Evolutionary conservation across 441 rosid genomes (phyloP).

Genomic region (Euphorbia schlechtendalii): DNA sequence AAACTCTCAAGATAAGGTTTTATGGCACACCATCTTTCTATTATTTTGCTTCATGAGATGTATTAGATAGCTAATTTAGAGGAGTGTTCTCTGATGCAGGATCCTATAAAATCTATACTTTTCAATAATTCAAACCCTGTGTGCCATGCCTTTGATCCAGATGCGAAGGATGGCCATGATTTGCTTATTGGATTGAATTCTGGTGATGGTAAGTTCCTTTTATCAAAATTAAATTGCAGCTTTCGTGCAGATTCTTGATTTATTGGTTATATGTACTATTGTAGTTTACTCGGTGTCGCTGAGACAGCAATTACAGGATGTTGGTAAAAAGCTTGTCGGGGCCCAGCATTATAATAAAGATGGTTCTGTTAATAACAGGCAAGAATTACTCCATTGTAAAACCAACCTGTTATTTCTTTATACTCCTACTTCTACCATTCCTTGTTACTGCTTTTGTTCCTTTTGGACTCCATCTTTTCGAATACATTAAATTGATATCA

Average conservation of each 20-base stretch:
- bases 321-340: slow-evolving; percentile 85
- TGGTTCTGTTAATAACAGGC: slow-evolving; percentile 88
- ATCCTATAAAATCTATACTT: slow-evolving; percentile 91
- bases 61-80: slow-evolving; percentile 14
- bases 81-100: slow-evolving; percentile 43
- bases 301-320: slow-evolving; percentile 95
- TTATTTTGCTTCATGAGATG: slow-evolving; percentile 17
- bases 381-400: slow-evolving; percentile 24
- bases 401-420: background rate
- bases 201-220: slow-evolving; percentile 76
- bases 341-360: slow-evolving; percentile 93
- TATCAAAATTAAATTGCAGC: slow-evolving; percentile 17
- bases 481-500: background rate
- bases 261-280: slow-evolving; percentile 30
- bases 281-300: slow-evolving; percentile 86
- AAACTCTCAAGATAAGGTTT: slow-evolving; percentile 97
- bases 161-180: slow-evolving; percentile 97
- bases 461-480: no score
- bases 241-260: slow-evolving; percentile 24
- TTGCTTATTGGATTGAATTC: slow-evolving; percentile 82
- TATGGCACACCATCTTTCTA: slow-evolving; percentile 11
- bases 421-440: background rate
- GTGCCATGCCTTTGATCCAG: slow-evolving; percentile 92
- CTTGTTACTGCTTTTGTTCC: background rate
- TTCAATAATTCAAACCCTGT: slow-evolving; percentile 86